Base-by-base conservation (phyloP, 371 early-diverging fungal species). In the Syncephalastrum sp. region DNA sequence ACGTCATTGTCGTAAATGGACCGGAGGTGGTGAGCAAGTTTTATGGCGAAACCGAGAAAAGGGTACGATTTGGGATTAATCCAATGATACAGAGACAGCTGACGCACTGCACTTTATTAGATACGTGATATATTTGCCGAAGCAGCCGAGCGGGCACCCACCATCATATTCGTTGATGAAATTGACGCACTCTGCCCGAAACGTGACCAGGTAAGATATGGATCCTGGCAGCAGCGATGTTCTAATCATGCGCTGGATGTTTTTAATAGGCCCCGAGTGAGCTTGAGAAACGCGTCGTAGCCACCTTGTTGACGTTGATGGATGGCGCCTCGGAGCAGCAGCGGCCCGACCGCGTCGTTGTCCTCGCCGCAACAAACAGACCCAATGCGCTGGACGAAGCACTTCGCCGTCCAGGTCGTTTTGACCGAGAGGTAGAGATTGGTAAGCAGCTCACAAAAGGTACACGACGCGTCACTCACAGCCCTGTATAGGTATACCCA, bases 101-200 rank as follows among this genome's bases (percentile, higher is more conserved):
- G 10, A 23, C 42, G 1, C 16, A 23, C 49, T 27, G 14, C 50
- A 41, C 41, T 42, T 17, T 64, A 47, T 61, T 69, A 48, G 13
- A 43, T 99, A 23, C 79, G 92, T 38, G 74, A 82, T 43, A 72
- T 96, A 15, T 96, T 97, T 76, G 82, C 85, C 12, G 65, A 92
- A 53, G 99, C 99, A 0, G 77, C 76, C 19, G 85, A 87, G 17
- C 84, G 83, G 21, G 85, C 91, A 15, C 99, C 99, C 1, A 79
- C 93, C 15, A 91, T 99, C 24, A 90, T 99, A 16, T 97, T 99
- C 68, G 94, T 99, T 57, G 99, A 99, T 68, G 99, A 99, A 69
- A 93, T 99, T 54, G 99, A 99, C 63, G 92, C 97, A 0, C 79
- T 99, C 0, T 95, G 96, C 65, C 93, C 97, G 1, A 90, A 87